Base-by-base conservation (phyloP, 306 rosid species). In the Rosa rugosa region DNA sequence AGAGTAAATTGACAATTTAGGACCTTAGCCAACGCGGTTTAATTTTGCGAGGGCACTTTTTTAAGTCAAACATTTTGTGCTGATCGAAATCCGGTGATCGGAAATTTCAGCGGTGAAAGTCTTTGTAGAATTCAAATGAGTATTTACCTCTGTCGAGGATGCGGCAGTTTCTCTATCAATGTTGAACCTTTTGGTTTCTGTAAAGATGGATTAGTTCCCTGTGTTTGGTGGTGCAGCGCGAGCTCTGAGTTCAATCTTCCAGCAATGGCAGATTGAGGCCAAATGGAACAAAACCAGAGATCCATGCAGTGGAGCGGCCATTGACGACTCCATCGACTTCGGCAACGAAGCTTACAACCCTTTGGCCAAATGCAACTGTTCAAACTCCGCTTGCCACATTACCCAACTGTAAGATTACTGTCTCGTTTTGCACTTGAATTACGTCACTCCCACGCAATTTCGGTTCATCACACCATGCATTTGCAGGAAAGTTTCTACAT, bases 261-360 rank as follows among this genome's bases (percentile, higher is more conserved):
- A 45, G 67, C 83, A 77, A 81, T 93, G 97, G 97, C 42, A 31
- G 6, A 82, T 22, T 62, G 36, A 56, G 2, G 88, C 92, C 5
- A 23, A 42, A 34, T 93, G 98, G 97, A 93, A 93, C 73, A 75
- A 66, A 72, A 93, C 88, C 20, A 91, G 91, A 6, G 94, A 93
- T 2, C 44, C 84, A 6, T 93, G 98, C 74, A 93, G 87, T 62
- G 92, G 98, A 49, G 80, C 42, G 1, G 97, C 98, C 65, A 54
- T 68, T 0, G 3, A 31, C 0, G 93, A 85, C 25, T 0, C 84
- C 62, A 49, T 14, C 16, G 1, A 4, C 40, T n/a, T 88, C 27
- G 83, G 31, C 1, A 16, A n/a, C 53, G 0, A 0, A 0, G 5
- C 46, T 41, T 70, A 17, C 77, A 83, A 91, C 56, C 97, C 98